Base-by-base conservation (phyloP, 2,329 filamentous ascomycete genomes). In the Cryphonectria parasitica region DNA sequence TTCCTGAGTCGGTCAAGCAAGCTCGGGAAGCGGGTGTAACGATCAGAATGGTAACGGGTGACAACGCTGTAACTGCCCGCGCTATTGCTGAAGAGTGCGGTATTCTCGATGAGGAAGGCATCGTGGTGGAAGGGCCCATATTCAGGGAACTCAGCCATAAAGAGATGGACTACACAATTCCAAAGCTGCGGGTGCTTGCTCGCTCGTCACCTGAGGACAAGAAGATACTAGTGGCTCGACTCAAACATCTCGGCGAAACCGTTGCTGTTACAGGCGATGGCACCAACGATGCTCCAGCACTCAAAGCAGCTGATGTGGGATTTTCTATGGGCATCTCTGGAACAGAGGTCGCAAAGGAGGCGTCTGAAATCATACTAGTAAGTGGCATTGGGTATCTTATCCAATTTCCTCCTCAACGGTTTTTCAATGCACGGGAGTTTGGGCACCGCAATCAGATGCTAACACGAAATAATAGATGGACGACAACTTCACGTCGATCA, bases 331-430 rank as follows among this genome's bases (percentile, higher is more conserved):
- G 89, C 5, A 85, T 91, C 69, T 86, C 88, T 13, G 89, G 89
- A 28, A 91, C 89, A 0, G 89, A 91, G 74, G 88, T 91, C 5
- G 89, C 89, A n/a, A 91, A 90, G 79, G 89, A 91, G 76, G 89
- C 89, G 1, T 90, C 88, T n/a, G 88, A 88, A 6, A 91, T 91
- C 73, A 89, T 91, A 71, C 82, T 91, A 3, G 54, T 31, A 58
- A 58, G 54, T 31, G 17, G 7, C 4, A 1, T 3, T 56, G 31
- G 11, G n/a, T 34, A 15, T 31, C 52, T 25, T 8, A 15, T 10
- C 15, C 13, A 17, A 31, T 19, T 2, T 6, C 54, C 54, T 7
- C 15, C 15, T 17, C 6, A 28, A 31, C 15, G 17, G 34, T 31
- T 31, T 25, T 54, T 10, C 6, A 34, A 17, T 17, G 25, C 25